Evolutionary conservation across 257 asterid genomes (phyloP).

Genomic region (Petunia secreta): DNA sequence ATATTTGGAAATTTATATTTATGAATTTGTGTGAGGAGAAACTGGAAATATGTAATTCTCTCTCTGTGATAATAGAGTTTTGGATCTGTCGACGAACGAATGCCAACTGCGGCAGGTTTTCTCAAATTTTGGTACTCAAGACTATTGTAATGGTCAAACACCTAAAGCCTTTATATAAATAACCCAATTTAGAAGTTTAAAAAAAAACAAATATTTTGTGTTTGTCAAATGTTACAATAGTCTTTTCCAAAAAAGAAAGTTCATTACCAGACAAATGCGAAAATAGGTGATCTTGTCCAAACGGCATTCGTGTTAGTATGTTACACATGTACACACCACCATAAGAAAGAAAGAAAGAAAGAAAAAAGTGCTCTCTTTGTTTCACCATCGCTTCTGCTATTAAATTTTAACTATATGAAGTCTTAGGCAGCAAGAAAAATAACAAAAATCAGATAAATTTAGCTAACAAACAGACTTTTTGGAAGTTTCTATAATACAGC

Average conservation of each 20-base stretch:
- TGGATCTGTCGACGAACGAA: not conserved
- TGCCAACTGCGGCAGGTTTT: not conserved
- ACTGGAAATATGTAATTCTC: not conserved
- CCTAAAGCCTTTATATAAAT: not conserved
- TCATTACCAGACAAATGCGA: constrained; percentile 13
- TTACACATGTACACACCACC: not conserved
- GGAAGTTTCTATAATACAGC: not conserved
- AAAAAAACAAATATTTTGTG: no score
- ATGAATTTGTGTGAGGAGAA: not conserved
- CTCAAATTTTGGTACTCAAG: not conserved
- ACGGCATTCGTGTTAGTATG: not conserved
- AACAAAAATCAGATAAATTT: not conserved
- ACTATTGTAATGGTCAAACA: not conserved
- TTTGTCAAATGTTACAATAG: not conserved
- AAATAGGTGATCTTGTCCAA: not conserved
- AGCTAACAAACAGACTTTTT: not conserved
- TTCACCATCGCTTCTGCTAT: not conserved
- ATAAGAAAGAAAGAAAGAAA: not conserved
- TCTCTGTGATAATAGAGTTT: accelerated
- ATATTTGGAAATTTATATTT: not conserved
- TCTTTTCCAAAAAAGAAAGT: not conserved
- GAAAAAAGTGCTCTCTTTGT: not conserved
- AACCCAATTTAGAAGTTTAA: no score
- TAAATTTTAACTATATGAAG: not conserved
- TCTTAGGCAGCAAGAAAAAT: not conserved